Conservation (phyloP, 306 rosid species). For the Rosa lucieae region DNA sequence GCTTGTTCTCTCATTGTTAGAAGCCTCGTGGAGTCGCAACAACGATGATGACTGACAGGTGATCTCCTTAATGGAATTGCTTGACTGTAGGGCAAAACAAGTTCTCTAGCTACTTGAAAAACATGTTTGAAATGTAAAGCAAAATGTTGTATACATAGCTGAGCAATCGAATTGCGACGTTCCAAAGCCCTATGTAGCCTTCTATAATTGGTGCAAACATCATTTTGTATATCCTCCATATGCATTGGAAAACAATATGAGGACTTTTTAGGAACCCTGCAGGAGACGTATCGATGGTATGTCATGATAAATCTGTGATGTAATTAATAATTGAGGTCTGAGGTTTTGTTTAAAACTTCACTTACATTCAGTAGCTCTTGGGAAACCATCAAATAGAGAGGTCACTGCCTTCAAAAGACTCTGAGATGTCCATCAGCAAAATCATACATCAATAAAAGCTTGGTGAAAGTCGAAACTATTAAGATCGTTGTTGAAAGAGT, state of each 20-base stretch:
- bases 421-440: slow-evolving; percentile 38
- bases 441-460: not conserved
- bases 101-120: slow-evolving; percentile 42
- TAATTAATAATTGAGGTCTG: not conserved
- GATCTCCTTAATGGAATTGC: slow-evolving; percentile 16
- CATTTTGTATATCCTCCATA: slow-evolving; percentile 40
- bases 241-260: slow-evolving; percentile 42
- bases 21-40: slow-evolving; percentile 40
- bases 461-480: not conserved
- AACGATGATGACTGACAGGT: slow-evolving; percentile 43
- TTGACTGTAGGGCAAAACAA: not conserved
- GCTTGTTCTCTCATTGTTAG: slow-evolving; percentile 47
- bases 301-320: not conserved
- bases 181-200: slow-evolving; percentile 51
- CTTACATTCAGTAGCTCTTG: slow-evolving; percentile 61
- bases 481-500: slow-evolving; percentile 10
- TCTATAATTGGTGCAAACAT: slow-evolving; percentile 43
- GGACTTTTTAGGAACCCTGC: slow-evolving; percentile 75
- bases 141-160: slow-evolving; percentile 29
- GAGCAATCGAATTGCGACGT: slow-evolving; percentile 22
- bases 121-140: slow-evolving; percentile 30
- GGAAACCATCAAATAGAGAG: slow-evolving; percentile 58
- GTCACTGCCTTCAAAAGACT: slow-evolving; percentile 55
- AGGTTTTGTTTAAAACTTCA: not conserved
- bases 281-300: slow-evolving; percentile 2